Percentiles rank a stretch among this genome's conserved stretches.
These are phyloP conservation scores for Cercospora sojina DNA, from an alignment of 2,329 filamentous ascomycete species.

Conservation along the genomic window DNA sequence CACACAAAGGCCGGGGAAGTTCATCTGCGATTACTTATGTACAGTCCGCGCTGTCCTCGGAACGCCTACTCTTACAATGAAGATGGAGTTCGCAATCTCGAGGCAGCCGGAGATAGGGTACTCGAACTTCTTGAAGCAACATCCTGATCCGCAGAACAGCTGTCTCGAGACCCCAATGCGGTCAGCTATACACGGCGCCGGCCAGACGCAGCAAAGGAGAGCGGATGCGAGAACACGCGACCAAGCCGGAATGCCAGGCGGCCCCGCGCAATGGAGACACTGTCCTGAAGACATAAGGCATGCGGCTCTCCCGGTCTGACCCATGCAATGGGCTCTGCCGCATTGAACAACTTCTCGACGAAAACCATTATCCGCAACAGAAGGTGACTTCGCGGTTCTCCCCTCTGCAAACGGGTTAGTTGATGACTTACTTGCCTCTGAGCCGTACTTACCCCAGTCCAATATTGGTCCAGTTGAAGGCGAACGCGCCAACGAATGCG, in stretches of 20 bases:
- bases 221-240: not conserved
- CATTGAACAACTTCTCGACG: not conserved
- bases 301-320: not conserved
- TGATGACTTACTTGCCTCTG: not conserved
- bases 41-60: not conserved
- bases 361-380: slow-evolving; percentile 26
- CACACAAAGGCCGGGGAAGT: not conserved
- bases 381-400: slow-evolving; percentile 28
- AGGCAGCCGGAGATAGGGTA: not conserved
- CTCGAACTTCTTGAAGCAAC: not conserved
- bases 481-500: slow-evolving; percentile 67
- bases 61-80: not conserved
- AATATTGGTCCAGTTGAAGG: slow-evolving; percentile 19
- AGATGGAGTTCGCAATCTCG: not conserved
- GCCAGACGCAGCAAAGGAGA: not conserved
- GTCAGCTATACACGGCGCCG: not conserved
- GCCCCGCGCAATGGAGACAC: not conserved
- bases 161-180: not conserved
- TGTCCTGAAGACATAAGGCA: not conserved
- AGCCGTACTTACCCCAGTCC: slow-evolving; percentile 9
- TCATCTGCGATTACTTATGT: not conserved
- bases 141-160: not conserved
- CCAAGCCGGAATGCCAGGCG: not conserved
- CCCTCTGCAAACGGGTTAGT: slow-evolving; percentile 18
- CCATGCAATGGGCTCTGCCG: not conserved